These are phyloP conservation scores for Fusarium agapanthi DNA, from an alignment of 2,329 filamentous ascomycete genomes.

Conservation along the genomic window DNA sequence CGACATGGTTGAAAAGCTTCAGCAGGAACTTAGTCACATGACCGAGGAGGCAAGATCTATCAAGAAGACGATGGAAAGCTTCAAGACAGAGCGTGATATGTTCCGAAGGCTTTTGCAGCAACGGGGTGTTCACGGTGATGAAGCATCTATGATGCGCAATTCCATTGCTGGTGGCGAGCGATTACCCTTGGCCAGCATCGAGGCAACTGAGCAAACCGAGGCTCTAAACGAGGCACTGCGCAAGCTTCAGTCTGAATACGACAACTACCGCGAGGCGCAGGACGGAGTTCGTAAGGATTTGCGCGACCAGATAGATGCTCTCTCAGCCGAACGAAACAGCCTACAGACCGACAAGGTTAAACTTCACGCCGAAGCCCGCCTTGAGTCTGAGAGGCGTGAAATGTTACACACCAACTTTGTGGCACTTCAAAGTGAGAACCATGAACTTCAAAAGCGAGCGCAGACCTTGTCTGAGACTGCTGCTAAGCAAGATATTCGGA, in stretches of 20 bases:
- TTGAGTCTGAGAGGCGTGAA: slow-evolving; percentile 85
- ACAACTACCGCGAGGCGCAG: slow-evolving; percentile 87
- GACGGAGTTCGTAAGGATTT: slow-evolving; percentile 82
- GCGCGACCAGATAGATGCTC: slow-evolving; percentile 82
- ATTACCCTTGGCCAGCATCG: slow-evolving; percentile 66
- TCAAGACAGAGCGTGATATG: slow-evolving; percentile 95
- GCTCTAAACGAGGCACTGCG: slow-evolving; percentile 80
- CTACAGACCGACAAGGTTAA: slow-evolving; percentile 85
- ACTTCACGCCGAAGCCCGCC: slow-evolving; percentile 79
- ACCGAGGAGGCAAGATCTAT: slow-evolving; percentile 87
- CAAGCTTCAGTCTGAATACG: slow-evolving; percentile 89
- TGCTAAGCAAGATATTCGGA: slow-evolving; percentile 88
- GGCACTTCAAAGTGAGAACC: slow-evolving; percentile 84
- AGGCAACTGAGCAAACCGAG: slow-evolving; percentile 64
- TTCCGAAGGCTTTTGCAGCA: slow-evolving; percentile 94
- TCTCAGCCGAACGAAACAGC: slow-evolving; percentile 83
- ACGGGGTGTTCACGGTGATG: slow-evolving; percentile 66
- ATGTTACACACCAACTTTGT: slow-evolving; percentile 90
- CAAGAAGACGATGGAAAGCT: slow-evolving; percentile 86
- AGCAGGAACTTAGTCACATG: slow-evolving; percentile 76
- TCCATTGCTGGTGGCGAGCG: slow-evolving; percentile 68
- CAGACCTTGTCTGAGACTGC: slow-evolving; percentile 81
- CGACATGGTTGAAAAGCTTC: slow-evolving; percentile 76
- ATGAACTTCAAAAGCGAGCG: slow-evolving; percentile 84
- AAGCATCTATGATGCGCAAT: slow-evolving; percentile 75